These are phyloP conservation scores for Podospora comata DNA, from an alignment of 495 filamentous ascomycete species.

Conservation along the genomic window DNA sequence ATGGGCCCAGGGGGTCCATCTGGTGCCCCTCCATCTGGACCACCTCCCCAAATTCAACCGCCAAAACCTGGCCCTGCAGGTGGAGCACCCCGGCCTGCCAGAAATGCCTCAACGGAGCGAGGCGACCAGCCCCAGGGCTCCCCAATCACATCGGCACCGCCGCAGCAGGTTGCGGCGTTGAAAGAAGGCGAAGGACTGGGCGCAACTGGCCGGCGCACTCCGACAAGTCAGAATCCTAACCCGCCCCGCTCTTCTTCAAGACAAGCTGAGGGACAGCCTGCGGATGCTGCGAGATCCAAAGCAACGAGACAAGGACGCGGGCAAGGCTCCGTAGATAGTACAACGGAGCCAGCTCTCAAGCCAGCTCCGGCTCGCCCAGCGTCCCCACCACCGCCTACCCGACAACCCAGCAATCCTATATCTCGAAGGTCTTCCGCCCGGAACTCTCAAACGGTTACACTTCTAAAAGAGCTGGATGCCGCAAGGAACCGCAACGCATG, in stretches of 20 bases:
- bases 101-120: constrained; percentile 44
- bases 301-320: constrained; percentile 37
- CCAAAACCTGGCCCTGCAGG: constrained; percentile 57
- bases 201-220: constrained; percentile 60
- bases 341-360: constrained; percentile 44
- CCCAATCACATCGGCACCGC: constrained; percentile 54
- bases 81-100: constrained; percentile 29
- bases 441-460: constrained; percentile 57
- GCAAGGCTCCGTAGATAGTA: constrained; percentile 52
- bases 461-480: constrained; percentile 79
- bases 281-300: constrained; percentile 35
- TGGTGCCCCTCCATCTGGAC: constrained; percentile 57
- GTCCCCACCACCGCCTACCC: constrained; percentile 51
- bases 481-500: constrained; percentile 85
- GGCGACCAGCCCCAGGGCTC: constrained; percentile 32
- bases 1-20: constrained; percentile 52
- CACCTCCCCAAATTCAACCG: constrained; percentile 82
- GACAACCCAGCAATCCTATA: constrained; percentile 51
- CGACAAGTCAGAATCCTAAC: constrained; percentile 41
- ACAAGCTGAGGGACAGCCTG: constrained; percentile 28
- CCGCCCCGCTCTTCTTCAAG: constrained; percentile 27
- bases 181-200: constrained; percentile 46
- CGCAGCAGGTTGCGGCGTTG: constrained; percentile 43
- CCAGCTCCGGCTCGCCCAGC: constrained; percentile 42
- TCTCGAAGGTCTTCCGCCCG: constrained; percentile 48